Evolutionary conservation across 2,329 filamentous ascomycete species (phyloP).

Genomic region (Hypoxylon sp.): DNA sequence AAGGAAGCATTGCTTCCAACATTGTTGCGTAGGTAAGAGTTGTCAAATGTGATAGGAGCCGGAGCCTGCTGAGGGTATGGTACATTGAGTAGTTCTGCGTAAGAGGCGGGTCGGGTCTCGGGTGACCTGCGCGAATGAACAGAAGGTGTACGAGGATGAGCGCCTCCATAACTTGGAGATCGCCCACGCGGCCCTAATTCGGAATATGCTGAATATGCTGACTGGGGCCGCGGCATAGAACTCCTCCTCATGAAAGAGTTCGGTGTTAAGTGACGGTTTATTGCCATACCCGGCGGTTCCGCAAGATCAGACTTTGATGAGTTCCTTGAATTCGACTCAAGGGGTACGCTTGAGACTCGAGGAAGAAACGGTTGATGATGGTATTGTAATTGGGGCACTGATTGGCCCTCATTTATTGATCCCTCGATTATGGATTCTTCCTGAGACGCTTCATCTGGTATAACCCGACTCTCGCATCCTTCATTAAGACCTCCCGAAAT

Average conservation of each 20-base stretch:
- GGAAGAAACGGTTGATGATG: conserved; percentile 67
- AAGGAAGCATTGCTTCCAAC: conserved; percentile 93
- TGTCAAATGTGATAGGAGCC: conserved; percentile 80
- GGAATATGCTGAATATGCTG: conserved; percentile 81
- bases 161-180: conserved; percentile 64
- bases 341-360: conserved; percentile 61
- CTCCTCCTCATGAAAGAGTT: conserved; percentile 69
- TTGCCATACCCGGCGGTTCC: conserved; percentile 65
- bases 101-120: conserved; percentile 67
- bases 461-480: conserved; percentile 59
- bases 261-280: conserved; percentile 75
- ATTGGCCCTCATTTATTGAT: conserved; percentile 58
- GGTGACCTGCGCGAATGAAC: conserved; percentile 69
- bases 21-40: conserved; percentile 81
- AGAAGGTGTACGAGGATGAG: conserved; percentile 65
- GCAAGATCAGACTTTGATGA: conserved; percentile 67
- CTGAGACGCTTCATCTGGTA: conserved; percentile 62
- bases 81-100: conserved; percentile 73
- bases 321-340: conserved; percentile 60
- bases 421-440: conserved; percentile 67
- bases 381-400: conserved; percentile 73
- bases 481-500: conserved; percentile 66
- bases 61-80: conserved; percentile 85
- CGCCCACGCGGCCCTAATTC: conserved; percentile 77
- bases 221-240: conserved; percentile 78